Conservation (phyloP, 306 rosid genomes). For the Vachellia pachyceras region DNA sequence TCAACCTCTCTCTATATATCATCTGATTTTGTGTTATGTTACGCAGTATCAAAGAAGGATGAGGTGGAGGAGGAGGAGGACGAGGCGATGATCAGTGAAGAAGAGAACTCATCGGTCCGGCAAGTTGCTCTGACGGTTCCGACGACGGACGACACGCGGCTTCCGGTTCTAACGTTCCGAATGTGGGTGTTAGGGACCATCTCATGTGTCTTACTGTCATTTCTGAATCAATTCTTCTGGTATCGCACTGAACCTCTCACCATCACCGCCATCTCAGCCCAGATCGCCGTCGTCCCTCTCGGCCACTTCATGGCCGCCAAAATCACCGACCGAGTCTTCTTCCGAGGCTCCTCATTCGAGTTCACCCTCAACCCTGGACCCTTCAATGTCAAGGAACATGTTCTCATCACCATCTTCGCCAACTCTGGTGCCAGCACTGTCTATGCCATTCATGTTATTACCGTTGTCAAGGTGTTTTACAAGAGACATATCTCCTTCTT, state of each 20-base stretch:
- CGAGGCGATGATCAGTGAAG: not conserved
- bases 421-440: slow-evolving; percentile 95
- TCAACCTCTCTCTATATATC: not conserved
- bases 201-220: slow-evolving; percentile 73
- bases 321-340: slow-evolving; percentile 59
- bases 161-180: slow-evolving; percentile 80
- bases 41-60: slow-evolving; percentile 19
- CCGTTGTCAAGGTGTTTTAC: slow-evolving; percentile 77
- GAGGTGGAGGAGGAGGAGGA: not conserved
- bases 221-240: slow-evolving; percentile 95
- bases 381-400: slow-evolving; percentile 91
- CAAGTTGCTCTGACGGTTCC: slow-evolving; percentile 92
- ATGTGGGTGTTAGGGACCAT: slow-evolving; percentile 88
- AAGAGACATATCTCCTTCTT: slow-evolving; percentile 60
- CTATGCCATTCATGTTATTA: slow-evolving; percentile 86
- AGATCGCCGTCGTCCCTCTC: slow-evolving; percentile 87
- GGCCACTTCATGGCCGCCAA: slow-evolving; percentile 84
- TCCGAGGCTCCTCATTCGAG: slow-evolving; percentile 65
- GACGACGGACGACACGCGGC: slow-evolving; percentile 68
- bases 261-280: slow-evolving; percentile 89
- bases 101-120: slow-evolving; percentile 68
- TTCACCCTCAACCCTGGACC: slow-evolving; percentile 88
- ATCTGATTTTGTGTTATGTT: not conserved
- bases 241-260: slow-evolving; percentile 82
- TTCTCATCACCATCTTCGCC: slow-evolving; percentile 89